Base-by-base conservation (phyloP, 805 yeast species). In the Metschnikowia aberdeeniae region DNA sequence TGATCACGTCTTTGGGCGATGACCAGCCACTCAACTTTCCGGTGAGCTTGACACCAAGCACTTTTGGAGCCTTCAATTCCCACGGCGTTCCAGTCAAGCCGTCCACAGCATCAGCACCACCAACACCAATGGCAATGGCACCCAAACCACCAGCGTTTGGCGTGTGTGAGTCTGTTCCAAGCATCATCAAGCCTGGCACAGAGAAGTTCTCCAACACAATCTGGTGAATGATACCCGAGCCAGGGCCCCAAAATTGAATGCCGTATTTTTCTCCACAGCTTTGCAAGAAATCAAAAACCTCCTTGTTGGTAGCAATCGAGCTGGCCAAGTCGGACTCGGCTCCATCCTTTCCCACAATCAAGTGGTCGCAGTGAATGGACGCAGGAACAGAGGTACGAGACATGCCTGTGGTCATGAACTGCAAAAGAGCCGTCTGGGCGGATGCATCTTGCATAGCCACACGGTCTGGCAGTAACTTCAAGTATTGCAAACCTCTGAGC, bases 401-500 rank as follows among this genome's bases (percentile, higher is more conserved):
- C 80, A 92, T 80, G 31, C 96, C 95, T 54, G 97, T 92, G 43
- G 97, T 89, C 96, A 93, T 93, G 73, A 93, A 93, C 72, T 93
- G 99, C 58, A 93, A 75, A 56, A 93, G 75, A n/a, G 99, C 99
- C 88, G 92, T 93, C 72, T 93, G 99, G 14, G 99, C 99, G 28
- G 97, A 87, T n/a, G 99, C 99, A 76, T 93, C 99, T 75, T 93
- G 99, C 95, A 95, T 92, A 24, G 99, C 99, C 39, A 93, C 98
- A 66, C 99, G 82, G 65, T 93, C 99, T 20, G 99, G 99, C 64
- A 86, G 81, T 59, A 93, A 78, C 74, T 93, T 93, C 66, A 93
- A 78, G 70, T 93, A 93, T 43, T 90, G 81, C 40, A 82, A 74
- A 56, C 99, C 99, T 70, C 99, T 81, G 52, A 84, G 70, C 55